Conservation (phyloP, 2,329 filamentous ascomycete species). For the Magnaporthiopsis poae region DNA sequence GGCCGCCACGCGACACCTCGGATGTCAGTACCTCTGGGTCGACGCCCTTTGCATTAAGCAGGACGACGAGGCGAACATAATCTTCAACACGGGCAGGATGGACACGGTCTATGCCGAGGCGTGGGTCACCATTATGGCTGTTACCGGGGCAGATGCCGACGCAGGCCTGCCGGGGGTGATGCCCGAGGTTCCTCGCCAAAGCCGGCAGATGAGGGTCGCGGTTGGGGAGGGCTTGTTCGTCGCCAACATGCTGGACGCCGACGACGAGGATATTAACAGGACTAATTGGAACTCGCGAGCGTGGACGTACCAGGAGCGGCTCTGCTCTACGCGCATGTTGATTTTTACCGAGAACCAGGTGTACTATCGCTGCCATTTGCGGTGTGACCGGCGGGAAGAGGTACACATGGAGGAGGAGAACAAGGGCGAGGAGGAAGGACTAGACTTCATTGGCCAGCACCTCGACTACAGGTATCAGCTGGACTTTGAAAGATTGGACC, state of each 20-base stretch:
- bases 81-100: constrained; percentile 7
- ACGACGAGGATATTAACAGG: background rate
- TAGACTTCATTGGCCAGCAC: background rate
- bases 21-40: constrained; percentile 8
- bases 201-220: constrained; percentile 5
- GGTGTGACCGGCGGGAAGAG: constrained; percentile 8
- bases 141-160: constrained; percentile 8
- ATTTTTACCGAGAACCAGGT: constrained; percentile 8
- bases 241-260: constrained; percentile 8
- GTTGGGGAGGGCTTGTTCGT: constrained; percentile 2
- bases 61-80: constrained; percentile 8
- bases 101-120: constrained; percentile 9
- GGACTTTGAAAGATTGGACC: constrained; percentile 6
- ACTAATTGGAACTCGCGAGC: constrained; percentile 9
- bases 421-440: background rate
- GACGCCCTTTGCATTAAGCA: constrained; percentile 10
- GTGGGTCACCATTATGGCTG: constrained; percentile 9
- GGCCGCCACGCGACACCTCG: constrained; percentile 4
- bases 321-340: constrained; percentile 4
- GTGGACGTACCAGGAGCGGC: constrained; percentile 10
- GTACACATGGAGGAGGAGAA: background rate
- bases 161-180: constrained; percentile 8
- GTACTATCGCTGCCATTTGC: constrained; percentile 7
- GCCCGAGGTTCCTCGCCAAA: constrained; percentile 1
- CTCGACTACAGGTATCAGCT: constrained; percentile 3